These are phyloP conservation scores for Andrographis paniculata DNA, from an alignment of 305 asterid genomes.

Conservation along the genomic window DNA sequence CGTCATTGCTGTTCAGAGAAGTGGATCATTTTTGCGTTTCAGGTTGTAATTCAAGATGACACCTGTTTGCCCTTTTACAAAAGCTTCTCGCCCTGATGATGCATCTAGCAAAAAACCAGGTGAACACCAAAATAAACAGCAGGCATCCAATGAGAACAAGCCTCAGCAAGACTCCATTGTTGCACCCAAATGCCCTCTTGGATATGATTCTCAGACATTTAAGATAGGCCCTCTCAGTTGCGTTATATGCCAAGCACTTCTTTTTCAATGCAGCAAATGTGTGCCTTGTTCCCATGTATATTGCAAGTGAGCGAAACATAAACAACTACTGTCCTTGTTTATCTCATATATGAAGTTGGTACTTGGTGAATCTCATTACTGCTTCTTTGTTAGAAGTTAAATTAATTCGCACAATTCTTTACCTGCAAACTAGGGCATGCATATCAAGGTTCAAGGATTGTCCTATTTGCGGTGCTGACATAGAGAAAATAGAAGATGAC, in stretches of 20 bases:
- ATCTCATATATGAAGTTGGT: neutral
- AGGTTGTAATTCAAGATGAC: constrained; percentile 57
- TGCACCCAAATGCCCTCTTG: constrained; percentile 82
- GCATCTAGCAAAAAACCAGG: constrained; percentile 44
- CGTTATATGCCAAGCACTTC: constrained; percentile 89
- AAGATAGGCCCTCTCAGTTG: constrained; percentile 96
- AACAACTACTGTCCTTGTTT: neutral
- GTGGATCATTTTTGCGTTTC: constrained; percentile 16
- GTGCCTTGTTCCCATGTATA: constrained; percentile 84
- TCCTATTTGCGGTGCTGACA: constrained; percentile 94
- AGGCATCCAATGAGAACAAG: constrained; percentile 35
- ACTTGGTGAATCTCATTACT: neutral
- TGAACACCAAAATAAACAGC: constrained; percentile 55
- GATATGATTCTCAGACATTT: constrained; percentile 87
- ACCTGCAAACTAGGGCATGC: constrained; percentile 51
- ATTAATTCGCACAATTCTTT: no score
- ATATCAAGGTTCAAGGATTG: constrained; percentile 84
- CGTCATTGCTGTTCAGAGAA: constrained; percentile 7
- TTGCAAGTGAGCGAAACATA: constrained; percentile 67
- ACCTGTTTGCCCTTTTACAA: constrained; percentile 81
- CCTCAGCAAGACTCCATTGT: constrained; percentile 33
- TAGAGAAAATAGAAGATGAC: constrained; percentile 85
- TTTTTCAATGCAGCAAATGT: constrained; percentile 79
- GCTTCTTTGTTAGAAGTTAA: no score
- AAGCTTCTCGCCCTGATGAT: constrained; percentile 84